Percentiles rank a stretch among this genome's conserved stretches.
These are phyloP conservation scores for Tetracentron sinense DNA, from an alignment of 164 flowering plant genomes.

Conservation along the genomic window DNA sequence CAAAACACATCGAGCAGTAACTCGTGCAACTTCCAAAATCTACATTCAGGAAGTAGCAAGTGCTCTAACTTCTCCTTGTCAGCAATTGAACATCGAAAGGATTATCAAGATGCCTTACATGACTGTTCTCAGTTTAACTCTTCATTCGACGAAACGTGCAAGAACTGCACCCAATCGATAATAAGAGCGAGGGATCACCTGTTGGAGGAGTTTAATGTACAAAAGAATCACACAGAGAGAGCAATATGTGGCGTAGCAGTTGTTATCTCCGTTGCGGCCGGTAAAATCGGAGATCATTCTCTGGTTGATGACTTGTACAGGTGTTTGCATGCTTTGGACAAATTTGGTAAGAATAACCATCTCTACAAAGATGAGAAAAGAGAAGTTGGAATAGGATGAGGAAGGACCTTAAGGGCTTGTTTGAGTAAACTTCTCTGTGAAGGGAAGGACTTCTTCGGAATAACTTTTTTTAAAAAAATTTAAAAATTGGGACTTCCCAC, in stretches of 20 bases:
- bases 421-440: too few species aligned
- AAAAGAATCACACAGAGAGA: slow-evolving; percentile 1
- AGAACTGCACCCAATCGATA: slow-evolving; percentile 27
- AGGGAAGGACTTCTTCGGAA: too few species aligned
- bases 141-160: slow-evolving; percentile 27
- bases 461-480: too few species aligned
- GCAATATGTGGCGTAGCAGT: slow-evolving; percentile 35
- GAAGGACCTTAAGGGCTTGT: too few species aligned
- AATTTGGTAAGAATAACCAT: slow-evolving; percentile 26
- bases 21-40: slow-evolving; percentile 30
- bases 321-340: slow-evolving; percentile 40
- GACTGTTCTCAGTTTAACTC: slow-evolving; percentile 36
- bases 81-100: background rate
- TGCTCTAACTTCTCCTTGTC: slow-evolving; percentile 33
- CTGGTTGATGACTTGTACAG: slow-evolving; percentile 33
- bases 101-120: background rate
- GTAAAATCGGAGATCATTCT: slow-evolving; percentile 12
- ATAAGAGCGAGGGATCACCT: background rate
- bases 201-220: background rate
- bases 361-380: background rate
- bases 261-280: slow-evolving; percentile 29
- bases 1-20: slow-evolving; percentile 21
- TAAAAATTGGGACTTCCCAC: too few species aligned
- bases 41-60: slow-evolving; percentile 19
- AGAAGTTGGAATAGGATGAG: too few species aligned